phyloP scores from a whole-genome alignment of 169 alveolate genomes.

The Eimeria nieschulzi region DNA sequence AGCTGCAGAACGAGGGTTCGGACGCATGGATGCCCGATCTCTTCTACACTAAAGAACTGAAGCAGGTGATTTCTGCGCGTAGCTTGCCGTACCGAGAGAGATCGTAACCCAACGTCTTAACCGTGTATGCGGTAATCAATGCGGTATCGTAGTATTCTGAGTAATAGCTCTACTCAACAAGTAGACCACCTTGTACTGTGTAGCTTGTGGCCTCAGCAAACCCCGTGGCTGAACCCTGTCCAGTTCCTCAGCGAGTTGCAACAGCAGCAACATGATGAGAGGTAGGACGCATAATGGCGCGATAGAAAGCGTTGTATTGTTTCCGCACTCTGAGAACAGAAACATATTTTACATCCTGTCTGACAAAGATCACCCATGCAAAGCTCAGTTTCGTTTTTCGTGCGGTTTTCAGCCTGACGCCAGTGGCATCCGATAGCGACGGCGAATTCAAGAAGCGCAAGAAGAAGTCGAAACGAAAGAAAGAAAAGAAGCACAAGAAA shows the following conservation, averaged over 20 bases:
- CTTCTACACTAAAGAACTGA: slow-evolving; percentile 55
- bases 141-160: neutral
- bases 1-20: slow-evolving; percentile 19
- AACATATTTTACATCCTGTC: too few relatives aligned
- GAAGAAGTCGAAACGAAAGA: slow-evolving; percentile 27
- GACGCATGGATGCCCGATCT: slow-evolving; percentile 64
- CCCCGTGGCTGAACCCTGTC: slow-evolving; percentile 67
- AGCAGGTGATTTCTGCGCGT: slow-evolving; percentile 11
- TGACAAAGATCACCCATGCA: too few relatives aligned
- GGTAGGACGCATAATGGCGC: neutral
- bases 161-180: too few relatives aligned
- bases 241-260: slow-evolving; percentile 62
- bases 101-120: too few relatives aligned
- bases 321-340: neutral
- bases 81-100: neutral
- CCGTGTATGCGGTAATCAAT: too few relatives aligned
- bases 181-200: too few relatives aligned
- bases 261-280: slow-evolving; percentile 11
- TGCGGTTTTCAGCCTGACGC: slow-evolving; percentile 28
- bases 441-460: slow-evolving; percentile 3
- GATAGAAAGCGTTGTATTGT: neutral
- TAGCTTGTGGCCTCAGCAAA: slow-evolving; percentile 17
- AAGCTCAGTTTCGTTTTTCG: too few relatives aligned
- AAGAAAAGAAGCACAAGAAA: slow-evolving; percentile 22
- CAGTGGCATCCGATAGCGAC: slow-evolving; percentile 65